phyloP scores from a whole-genome alignment of 805 yeast species.

The Hemisphaericaspora nanyangensis region DNA sequence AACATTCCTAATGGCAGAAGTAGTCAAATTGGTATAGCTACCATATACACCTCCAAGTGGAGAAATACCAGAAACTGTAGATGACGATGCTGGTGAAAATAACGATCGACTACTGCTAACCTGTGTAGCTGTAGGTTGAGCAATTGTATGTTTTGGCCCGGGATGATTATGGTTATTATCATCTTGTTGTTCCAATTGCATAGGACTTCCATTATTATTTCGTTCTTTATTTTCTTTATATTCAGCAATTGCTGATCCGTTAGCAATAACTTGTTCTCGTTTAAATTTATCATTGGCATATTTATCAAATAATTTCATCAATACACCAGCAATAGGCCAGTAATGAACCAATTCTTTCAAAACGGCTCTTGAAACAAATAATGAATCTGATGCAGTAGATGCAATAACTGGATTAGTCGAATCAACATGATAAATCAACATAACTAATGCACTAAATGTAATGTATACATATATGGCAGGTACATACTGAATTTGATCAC shows the following conservation, averaged over 20 bases:
- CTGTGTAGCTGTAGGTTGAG: not conserved
- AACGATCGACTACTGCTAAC: no score
- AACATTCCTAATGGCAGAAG: no score
- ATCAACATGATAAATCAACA: conserved; percentile 68
- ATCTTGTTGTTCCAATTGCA: not conserved
- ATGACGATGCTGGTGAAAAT: conserved; percentile 12
- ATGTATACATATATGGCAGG: conserved; percentile 60
- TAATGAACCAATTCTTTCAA: conserved; percentile 33
- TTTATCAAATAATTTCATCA: conserved; percentile 36
- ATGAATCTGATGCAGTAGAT: conserved; percentile 40
- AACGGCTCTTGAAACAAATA: conserved; percentile 34
- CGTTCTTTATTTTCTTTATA: conserved; percentile 28
- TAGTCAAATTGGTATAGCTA: not conserved
- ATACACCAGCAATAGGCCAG: conserved; percentile 39
- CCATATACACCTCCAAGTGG: not conserved
- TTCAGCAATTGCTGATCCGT: conserved; percentile 35
- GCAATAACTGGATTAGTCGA: conserved; percentile 38
- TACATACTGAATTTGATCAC: conserved; percentile 46
- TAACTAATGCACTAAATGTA: conserved; percentile 60
- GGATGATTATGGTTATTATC: not conserved
- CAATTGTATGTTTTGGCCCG: not conserved
- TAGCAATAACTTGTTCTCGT: conserved; percentile 37
- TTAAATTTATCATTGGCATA: conserved; percentile 40
- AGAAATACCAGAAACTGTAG: conserved; percentile 22
- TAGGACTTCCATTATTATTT: not conserved